Percentiles rank a stretch among this genome's conserved stretches.
Evolutionary conservation across 495 filamentous ascomycete genomes (phyloP).

Genomic region (Aspergillus bridgeri): DNA sequence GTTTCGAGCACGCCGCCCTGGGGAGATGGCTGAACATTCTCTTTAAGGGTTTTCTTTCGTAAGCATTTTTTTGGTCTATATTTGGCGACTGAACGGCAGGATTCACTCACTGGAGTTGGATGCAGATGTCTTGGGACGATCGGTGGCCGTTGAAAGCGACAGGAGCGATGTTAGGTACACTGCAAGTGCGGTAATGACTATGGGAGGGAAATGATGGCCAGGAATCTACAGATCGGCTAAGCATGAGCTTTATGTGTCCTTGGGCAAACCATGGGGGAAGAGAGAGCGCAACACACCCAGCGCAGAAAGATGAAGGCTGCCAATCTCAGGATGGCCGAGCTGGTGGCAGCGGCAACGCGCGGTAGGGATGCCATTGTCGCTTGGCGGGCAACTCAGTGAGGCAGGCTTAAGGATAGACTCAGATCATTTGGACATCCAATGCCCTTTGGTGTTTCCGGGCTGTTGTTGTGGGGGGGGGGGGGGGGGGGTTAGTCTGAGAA

Average conservation of each 20-base stretch:
- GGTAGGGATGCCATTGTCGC: slow-evolving; percentile 26
- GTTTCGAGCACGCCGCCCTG: slow-evolving; percentile 46
- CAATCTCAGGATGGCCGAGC: slow-evolving; percentile 60
- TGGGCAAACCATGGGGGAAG: slow-evolving; percentile 13
- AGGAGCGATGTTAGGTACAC: slow-evolving; percentile 68
- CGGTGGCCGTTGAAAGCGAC: slow-evolving; percentile 25
- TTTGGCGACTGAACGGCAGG: background rate
- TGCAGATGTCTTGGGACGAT: slow-evolving; percentile 3
- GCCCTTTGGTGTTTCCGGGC: background rate
- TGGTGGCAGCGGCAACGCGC: slow-evolving; percentile 36
- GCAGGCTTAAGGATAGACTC: background rate
- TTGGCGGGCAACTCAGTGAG: background rate
- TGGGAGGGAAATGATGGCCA: slow-evolving; percentile 56
- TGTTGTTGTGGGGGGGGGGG: background rate
- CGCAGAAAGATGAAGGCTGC: slow-evolving; percentile 72
- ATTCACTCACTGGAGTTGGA: slow-evolving; percentile 8
- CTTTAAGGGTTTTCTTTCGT: background rate
- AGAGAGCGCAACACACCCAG: slow-evolving; percentile 66
- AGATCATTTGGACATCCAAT: background rate
- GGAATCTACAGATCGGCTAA: slow-evolving; percentile 50
- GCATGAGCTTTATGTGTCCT: slow-evolving; percentile 3
- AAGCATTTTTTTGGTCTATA: background rate
- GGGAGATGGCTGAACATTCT: background rate
- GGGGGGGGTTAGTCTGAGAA: no score
- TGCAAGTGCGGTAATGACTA: slow-evolving; percentile 66